These are phyloP conservation scores for Naganishia vishniacii DNA, from an alignment of 768 basidiomycete genomes.

Conservation along the genomic window DNA sequence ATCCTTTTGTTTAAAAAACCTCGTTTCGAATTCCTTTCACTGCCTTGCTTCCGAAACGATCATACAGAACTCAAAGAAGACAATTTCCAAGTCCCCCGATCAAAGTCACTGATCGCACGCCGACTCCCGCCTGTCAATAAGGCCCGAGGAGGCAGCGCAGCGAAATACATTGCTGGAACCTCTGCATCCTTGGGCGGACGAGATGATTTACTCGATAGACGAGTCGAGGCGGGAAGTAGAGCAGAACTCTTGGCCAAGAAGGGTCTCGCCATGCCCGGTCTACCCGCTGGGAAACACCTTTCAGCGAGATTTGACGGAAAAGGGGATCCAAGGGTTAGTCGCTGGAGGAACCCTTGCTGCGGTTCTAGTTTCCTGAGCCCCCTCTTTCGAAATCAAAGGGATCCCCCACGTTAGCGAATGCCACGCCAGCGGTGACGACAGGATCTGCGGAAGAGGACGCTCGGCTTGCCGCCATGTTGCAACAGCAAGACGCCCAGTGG, in stretches of 20 bases:
- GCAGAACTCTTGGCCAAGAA: constrained; percentile 41
- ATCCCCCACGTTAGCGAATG: constrained; percentile 24
- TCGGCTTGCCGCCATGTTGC: constrained; percentile 96
- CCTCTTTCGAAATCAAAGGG: background rate
- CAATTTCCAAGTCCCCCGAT: constrained; percentile 81
- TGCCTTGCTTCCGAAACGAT: too few relatives aligned
- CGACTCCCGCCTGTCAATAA: constrained; percentile 66
- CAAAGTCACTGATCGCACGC: constrained; percentile 87
- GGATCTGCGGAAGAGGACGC: constrained; percentile 74
- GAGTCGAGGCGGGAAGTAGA: constrained; percentile 40
- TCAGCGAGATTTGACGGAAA: constrained; percentile 85
- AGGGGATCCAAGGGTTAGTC: constrained; percentile 55
- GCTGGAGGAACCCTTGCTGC: background rate
- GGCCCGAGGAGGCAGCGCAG: constrained; percentile 48
- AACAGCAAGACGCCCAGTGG: constrained; percentile 77
- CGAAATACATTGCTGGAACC: constrained; percentile 49
- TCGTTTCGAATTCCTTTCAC: too few relatives aligned
- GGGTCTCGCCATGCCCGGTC: constrained; percentile 28
- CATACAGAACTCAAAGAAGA: constrained; percentile 94
- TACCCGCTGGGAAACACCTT: constrained; percentile 52
- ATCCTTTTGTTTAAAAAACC: too few relatives aligned
- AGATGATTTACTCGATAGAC: constrained; percentile 54
- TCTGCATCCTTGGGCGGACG: constrained; percentile 30
- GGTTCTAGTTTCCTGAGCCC: background rate
- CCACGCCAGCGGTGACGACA: constrained; percentile 15